phyloP scores from a whole-genome alignment of 192 early-diverging fungal genomes.

The Rhizophlyctis rosea region DNA sequence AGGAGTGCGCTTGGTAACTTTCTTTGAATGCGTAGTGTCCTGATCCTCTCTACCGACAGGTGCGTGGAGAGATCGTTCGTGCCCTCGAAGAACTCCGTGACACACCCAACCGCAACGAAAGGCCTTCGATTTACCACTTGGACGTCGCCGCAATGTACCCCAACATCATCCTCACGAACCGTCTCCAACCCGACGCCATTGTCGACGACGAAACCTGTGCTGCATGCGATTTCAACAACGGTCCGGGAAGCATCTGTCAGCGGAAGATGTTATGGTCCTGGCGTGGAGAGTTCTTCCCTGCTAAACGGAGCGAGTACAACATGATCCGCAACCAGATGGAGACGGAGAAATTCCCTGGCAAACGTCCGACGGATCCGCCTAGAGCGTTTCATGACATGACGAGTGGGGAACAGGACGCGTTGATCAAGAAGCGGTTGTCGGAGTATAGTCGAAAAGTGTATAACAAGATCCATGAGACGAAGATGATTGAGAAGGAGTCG shows the following conservation, averaged over 20 bases:
- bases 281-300: constrained; percentile 95
- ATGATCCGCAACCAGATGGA: constrained; percentile 89
- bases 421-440: constrained; percentile 74
- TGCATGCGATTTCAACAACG: constrained; percentile 87
- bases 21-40: constrained; percentile 5
- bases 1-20: too few species aligned
- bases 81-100: constrained; percentile 76
- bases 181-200: constrained; percentile 96
- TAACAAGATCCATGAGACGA: constrained; percentile 75
- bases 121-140: constrained; percentile 93
- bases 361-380: constrained; percentile 36
- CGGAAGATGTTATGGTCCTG: constrained; percentile 94
- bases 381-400: constrained; percentile 69
- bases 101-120: constrained; percentile 68
- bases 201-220: constrained; percentile 85
- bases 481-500: constrained; percentile 77
- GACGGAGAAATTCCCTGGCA: constrained; percentile 73
- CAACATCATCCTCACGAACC: constrained; percentile 98
- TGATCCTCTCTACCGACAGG: constrained; percentile 32
- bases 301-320: constrained; percentile 81
- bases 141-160: constrained; percentile 99
- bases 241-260: constrained; percentile 82
- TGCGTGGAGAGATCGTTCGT: constrained; percentile 58
- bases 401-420: constrained; percentile 60
- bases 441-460: constrained; percentile 91